Evolutionary conservation across 495 filamentous ascomycete genomes (phyloP), one percentile per base, ranked within the genome.

Genomic region (Penicillium longicatenatum): DNA sequence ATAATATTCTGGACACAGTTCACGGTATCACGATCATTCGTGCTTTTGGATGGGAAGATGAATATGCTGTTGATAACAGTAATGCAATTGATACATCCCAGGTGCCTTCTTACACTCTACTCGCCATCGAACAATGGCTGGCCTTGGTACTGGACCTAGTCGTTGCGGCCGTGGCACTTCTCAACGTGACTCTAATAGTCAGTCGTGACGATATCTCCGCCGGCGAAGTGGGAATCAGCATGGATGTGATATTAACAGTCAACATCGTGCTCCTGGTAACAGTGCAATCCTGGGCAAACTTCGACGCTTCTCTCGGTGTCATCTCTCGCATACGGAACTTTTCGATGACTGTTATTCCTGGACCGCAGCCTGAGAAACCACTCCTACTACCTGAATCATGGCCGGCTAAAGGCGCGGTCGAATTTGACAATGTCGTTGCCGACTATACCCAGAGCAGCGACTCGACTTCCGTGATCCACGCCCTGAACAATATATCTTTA

Each of bases 61-160:
- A 26, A 14, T 46, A 63, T 79, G 35, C 4, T 6, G 6, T 39
- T 17, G 14, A 37, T 73, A 72, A 9, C 86, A 84, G 56, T 75
- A 46, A 67, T 77, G 3, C 70, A 76, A 73, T 91, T 3, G 84
- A 92, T 65, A 69, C 31, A 75, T 83, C 72, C 58, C 79, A 60
- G 67, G 76, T 26, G 64, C 85, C 49, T 74, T 76, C 29, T 81
- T 84, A 84, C 57, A 77, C 81, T 83, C 70, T 73, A 75, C 55
- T 86, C 79, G 80, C 70, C 81, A 24, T 89, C 80, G 72, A 89
- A 82, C 76, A 84, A 41, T 91, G 89, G 86, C 79, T 92, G 63
- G 77, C 76, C 10, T 78, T 87, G 62, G 78, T 86, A 8, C 80
- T 91, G 77, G 68, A 83, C 14, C 55, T 87, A 2, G 70, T 89